phyloP scores from a whole-genome alignment of 2,329 filamentous ascomycete species.

The Huntiella bhutanensis region DNA sequence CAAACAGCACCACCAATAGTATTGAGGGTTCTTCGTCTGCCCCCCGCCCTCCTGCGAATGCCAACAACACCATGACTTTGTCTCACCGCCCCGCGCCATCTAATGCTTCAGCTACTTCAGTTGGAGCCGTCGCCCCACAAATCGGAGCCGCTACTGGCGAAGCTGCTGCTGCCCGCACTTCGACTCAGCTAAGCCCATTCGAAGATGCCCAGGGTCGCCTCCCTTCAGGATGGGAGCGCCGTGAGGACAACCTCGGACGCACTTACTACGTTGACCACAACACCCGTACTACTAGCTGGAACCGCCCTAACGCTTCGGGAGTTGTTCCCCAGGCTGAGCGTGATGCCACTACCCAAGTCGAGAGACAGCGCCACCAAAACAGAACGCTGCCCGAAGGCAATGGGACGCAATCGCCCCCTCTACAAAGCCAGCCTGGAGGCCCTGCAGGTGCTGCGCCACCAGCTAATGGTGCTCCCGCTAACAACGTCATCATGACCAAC shows the following conservation, averaged over 20 bases:
- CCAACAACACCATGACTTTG: constrained; percentile 20
- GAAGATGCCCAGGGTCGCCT: constrained; percentile 89
- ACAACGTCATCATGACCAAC: constrained; percentile 76
- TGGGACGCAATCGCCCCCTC: constrained; percentile 74
- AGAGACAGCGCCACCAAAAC: constrained; percentile 85
- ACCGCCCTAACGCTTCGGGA: constrained; percentile 63
- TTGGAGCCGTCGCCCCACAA: constrained; percentile 10
- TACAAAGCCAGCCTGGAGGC: constrained; percentile 34
- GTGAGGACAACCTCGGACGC: constrained; percentile 83
- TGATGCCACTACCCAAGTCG: constrained; percentile 80
- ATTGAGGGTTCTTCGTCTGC: constrained; percentile 17
- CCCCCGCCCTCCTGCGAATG: constrained; percentile 26
- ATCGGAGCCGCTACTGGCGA: constrained; percentile 14
- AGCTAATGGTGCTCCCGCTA: constrained; percentile 26
- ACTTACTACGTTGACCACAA: constrained; percentile 99
- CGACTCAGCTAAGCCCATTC: constrained; percentile 58
- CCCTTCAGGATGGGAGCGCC: constrained; percentile 84
- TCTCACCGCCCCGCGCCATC: constrained; percentile 30
- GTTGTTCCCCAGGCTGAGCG: constrained; percentile 54
- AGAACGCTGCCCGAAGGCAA: constrained; percentile 92
- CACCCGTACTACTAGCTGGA: constrained; percentile 92
- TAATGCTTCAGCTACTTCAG: constrained; percentile 19
- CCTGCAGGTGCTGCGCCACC: constrained; percentile 19
- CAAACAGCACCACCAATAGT: constrained; percentile 20
- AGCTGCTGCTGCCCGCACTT: constrained; percentile 10